Evolutionary conservation across 1,284 basidiomycete genomes (phyloP), one percentile per base, ranked within the genome.

Genomic region (Somion occarium): DNA sequence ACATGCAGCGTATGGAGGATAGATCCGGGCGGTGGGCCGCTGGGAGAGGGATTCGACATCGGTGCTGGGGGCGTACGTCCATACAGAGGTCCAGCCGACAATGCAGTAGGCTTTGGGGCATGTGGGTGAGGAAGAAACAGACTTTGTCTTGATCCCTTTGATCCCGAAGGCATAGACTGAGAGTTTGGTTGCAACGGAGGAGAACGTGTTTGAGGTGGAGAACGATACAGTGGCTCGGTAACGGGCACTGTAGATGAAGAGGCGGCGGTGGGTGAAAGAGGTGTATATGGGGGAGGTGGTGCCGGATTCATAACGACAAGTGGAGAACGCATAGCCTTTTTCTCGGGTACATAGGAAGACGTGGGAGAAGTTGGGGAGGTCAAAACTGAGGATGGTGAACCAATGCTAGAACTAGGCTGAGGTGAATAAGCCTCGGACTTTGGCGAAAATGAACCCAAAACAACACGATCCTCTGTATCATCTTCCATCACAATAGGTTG

Each of bases 111-210:
- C 47, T 82, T 85, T 0, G 86, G 86, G 1, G 86, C 86, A 59
- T 84, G 83, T 0, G 85, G 86, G 60, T 88, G 85, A 0, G 86
- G 87, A 15, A 83, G 71, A 64, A 87, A 89, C 20, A 84, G 63
- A 48, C 75, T 82, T 39, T 38, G 70, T 73, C 18, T 76, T 73
- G 53, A 19, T 38, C 51, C 18, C 50, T 39, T 7, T 15, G 30
- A 34, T 49, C 46, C 3, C 20, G 53, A 1, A 27, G 44, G 7
- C 11, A 7, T 30, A 25, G 24, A 9, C 22, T 11, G 22, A 4
- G 25, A 9, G 12, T 44, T 9, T 12, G 43, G 22, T 23, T 24
- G 18, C 25, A 5, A 12, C 9, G 22, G 9, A 22, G 43, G 24
- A 44, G 12, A 5, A 42, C 7, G 9, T 22, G 43, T 18, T 9